phyloP scores from a whole-genome alignment of 202 grass and related monocot genomes.

The Elaeis oleifera region DNA sequence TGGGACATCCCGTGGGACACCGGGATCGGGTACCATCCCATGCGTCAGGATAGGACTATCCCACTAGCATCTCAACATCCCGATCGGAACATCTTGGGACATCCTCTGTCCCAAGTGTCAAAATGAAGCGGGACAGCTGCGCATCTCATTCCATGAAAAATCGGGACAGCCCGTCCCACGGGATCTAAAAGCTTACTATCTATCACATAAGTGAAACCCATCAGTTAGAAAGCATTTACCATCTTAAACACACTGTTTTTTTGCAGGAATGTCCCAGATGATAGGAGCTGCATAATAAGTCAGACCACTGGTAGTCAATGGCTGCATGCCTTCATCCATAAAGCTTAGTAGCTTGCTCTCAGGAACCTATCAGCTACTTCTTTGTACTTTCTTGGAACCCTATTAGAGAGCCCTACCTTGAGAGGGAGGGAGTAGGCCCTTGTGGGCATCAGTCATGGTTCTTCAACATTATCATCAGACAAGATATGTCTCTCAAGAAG shows the following conservation, averaged over 20 bases:
- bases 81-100: too few relatives aligned
- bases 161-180: too few relatives aligned
- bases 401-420: constrained; percentile 56
- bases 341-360: constrained; percentile 44
- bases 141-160: too few relatives aligned
- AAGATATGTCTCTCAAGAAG: constrained; percentile 25
- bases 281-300: constrained; percentile 55
- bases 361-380: constrained; percentile 60
- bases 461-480: constrained; percentile 27
- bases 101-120: too few relatives aligned
- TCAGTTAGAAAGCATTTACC: constrained; percentile 43
- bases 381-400: constrained; percentile 56
- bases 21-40: too few relatives aligned
- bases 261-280: constrained; percentile 58
- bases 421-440: constrained; percentile 68
- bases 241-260: constrained; percentile 69
- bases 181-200: too few relatives aligned
- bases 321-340: constrained; percentile 76
- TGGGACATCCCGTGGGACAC: too few relatives aligned
- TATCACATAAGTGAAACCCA: constrained; percentile 65
- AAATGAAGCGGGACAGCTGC: too few relatives aligned
- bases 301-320: constrained; percentile 53
- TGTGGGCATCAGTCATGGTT: constrained; percentile 62
- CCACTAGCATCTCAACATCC: too few relatives aligned
- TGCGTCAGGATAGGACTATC: too few relatives aligned